A percentile compares a stretch with the other conserved stretches of the same genome.
phyloP scores from a whole-genome alignment of 2,329 filamentous ascomycete species.

The Zymoseptoria brevis region DNA sequence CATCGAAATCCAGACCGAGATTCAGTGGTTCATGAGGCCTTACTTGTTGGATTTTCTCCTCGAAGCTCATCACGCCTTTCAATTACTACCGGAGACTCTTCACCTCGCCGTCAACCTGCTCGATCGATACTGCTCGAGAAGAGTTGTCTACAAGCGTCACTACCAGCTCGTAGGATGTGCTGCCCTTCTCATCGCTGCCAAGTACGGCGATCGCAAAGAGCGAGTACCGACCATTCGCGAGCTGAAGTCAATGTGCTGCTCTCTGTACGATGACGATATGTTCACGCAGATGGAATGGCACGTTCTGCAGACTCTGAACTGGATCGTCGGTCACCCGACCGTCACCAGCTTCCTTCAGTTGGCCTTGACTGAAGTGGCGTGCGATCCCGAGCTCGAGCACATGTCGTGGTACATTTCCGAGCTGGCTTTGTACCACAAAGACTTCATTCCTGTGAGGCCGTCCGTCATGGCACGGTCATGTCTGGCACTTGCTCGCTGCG shows the following conservation, averaged over 20 bases:
- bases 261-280: conserved; percentile 97
- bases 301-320: conserved; percentile 92
- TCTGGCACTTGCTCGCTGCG: conserved; percentile 75
- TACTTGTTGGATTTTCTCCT: conserved; percentile 97
- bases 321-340: conserved; percentile 91
- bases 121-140: conserved; percentile 93
- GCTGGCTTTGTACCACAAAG: conserved; percentile 90
- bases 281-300: conserved; percentile 99
- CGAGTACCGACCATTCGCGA: conserved; percentile 95
- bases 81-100: conserved; percentile 85
- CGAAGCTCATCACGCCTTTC: conserved; percentile 92
- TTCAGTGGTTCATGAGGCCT: conserved; percentile 98
- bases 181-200: conserved; percentile 89
- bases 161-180: conserved; percentile 97
- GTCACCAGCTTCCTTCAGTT: conserved; percentile 90
- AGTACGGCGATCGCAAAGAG: conserved; percentile 98
- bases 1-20: conserved; percentile 98
- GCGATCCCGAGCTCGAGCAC: conserved; percentile 82
- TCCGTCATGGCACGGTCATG: conserved; percentile 86
- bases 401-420: conserved; percentile 93
- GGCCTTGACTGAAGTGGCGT: conserved; percentile 65
- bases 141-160: conserved; percentile 97
- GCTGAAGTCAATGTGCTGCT: conserved; percentile 98
- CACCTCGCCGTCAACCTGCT: conserved; percentile 95
- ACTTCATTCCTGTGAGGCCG: conserved; percentile 87